Evolutionary conservation across 2,329 filamentous ascomycete species (phyloP).

Genomic region (Cladorrhinum sp.): DNA sequence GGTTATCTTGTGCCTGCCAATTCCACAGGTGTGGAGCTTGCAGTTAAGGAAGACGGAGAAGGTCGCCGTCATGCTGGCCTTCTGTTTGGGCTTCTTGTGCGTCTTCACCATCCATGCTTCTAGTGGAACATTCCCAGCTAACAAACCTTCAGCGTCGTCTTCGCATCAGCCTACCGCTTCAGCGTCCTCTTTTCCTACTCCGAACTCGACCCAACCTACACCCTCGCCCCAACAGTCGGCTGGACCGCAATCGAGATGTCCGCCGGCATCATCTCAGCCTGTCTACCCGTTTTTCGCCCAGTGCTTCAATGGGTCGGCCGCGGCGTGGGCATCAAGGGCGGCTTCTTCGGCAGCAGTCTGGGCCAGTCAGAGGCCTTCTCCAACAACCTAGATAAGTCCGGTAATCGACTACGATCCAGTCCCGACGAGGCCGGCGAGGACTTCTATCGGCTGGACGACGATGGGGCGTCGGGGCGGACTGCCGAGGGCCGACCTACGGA

Average conservation of each 20-base stretch:
- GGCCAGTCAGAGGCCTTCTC: background rate
- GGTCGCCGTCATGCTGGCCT: constrained; percentile 43
- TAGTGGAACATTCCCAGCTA: too few species aligned
- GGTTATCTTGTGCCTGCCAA: constrained; percentile 19
- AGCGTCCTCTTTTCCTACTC: constrained; percentile 45
- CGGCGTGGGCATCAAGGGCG: constrained; percentile 42
- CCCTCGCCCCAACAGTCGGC: constrained; percentile 43
- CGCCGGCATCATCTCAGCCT: constrained; percentile 51
- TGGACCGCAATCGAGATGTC: constrained; percentile 50
- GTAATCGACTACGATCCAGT: constrained; percentile 9
- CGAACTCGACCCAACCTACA: constrained; percentile 42
- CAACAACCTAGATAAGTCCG: background rate
- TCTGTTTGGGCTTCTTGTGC: constrained; percentile 29
- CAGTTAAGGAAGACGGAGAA: constrained; percentile 41
- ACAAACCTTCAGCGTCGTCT: too few species aligned
- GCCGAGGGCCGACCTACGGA: constrained; percentile 14
- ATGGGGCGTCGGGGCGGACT: constrained; percentile 28
- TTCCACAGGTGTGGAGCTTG: constrained; percentile 29
- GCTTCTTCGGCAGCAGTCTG: constrained; percentile 25
- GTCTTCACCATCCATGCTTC: too few species aligned
- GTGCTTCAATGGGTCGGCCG: constrained; percentile 39
- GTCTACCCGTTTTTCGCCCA: constrained; percentile 50
- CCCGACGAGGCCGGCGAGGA: constrained; percentile 14
- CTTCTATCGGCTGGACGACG: constrained; percentile 36
- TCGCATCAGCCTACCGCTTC: constrained; percentile 47